Evolutionary conservation across 2,329 filamentous ascomycete species (phyloP).

Genomic region (Juglanconis juglandina): DNA sequence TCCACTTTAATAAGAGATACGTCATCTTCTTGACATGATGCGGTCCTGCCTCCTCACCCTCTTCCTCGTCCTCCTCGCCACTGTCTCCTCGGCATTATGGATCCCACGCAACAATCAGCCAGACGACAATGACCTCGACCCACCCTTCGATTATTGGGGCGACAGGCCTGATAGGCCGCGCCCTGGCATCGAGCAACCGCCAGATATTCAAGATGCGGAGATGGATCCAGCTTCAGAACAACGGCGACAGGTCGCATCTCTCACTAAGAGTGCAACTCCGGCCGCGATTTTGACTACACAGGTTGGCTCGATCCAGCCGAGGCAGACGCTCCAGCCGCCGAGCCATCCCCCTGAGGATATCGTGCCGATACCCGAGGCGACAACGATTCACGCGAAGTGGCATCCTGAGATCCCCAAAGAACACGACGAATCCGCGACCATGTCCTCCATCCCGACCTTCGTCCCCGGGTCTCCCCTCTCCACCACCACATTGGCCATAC

Average conservation of each 20-base stretch:
- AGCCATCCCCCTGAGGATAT: neutral
- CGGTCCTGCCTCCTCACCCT: neutral
- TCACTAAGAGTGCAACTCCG: too few relatives aligned
- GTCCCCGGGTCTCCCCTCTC: too few relatives aligned
- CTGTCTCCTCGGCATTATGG: neutral
- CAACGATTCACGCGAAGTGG: too few relatives aligned
- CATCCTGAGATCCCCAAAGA: neutral
- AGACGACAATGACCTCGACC: neutral
- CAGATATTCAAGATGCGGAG: neutral
- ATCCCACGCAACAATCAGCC: neutral
- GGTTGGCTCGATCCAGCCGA: neutral
- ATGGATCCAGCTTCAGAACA: too few relatives aligned
- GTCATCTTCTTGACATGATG: neutral
- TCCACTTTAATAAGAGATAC: neutral
- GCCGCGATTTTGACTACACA: too few relatives aligned
- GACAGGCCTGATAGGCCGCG: neutral
- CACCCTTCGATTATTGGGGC: neutral
- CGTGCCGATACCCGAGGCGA: neutral
- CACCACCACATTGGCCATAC: too few relatives aligned
- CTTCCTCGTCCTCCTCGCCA: neutral
- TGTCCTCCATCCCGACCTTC: too few relatives aligned
- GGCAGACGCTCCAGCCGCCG: neutral
- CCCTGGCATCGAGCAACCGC: neutral
- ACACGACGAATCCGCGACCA: too few relatives aligned
- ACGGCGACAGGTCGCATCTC: too few relatives aligned